Percentiles rank a stretch among this genome's conserved stretches.
These are phyloP conservation scores for Plasmodium yoelii DNA, from an alignment of 169 alveolate species.

Conservation along the genomic window DNA sequence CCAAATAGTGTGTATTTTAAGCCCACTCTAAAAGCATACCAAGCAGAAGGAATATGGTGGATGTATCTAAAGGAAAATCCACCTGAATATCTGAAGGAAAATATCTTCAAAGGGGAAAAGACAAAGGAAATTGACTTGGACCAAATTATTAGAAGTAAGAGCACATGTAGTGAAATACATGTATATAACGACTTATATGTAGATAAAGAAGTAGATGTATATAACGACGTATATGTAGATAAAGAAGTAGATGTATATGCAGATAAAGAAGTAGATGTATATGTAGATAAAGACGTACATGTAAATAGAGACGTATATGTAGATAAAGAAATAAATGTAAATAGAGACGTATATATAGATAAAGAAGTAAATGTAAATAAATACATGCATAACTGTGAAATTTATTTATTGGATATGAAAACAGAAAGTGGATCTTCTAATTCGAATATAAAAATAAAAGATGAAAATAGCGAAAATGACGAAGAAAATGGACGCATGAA, in stretches of 20 bases:
- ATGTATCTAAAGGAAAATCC: slow-evolving; percentile 71
- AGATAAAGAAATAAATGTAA: not conserved
- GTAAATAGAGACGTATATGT: not conserved
- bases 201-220: not conserved
- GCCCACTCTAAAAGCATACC: slow-evolving; percentile 54
- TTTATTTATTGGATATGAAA: no score
- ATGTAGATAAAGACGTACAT: not conserved
- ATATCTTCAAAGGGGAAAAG: not conserved
- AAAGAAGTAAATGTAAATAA: no score
- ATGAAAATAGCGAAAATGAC: not conserved
- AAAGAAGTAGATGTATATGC: not conserved
- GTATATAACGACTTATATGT: not conserved
- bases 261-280: not conserved
- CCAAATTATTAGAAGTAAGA: slow-evolving; percentile 3
- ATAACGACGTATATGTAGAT: not conserved
- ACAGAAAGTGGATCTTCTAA: not conserved
- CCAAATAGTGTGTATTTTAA: slow-evolving; percentile 49
- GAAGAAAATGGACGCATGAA: not conserved
- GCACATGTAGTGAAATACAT: no score
- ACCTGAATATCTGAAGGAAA: slow-evolving; percentile 44
- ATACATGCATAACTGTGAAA: not conserved
- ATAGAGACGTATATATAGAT: not conserved
- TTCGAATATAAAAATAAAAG: not conserved
- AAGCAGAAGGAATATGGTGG: slow-evolving; percentile 77
- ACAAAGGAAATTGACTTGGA: slow-evolving; percentile 55